A percentile compares a stretch with the other conserved stretches of the same genome.
Evolutionary conservation across 352 stramenopile species (phyloP).

Genomic region (Phytophthora lateralis): DNA sequence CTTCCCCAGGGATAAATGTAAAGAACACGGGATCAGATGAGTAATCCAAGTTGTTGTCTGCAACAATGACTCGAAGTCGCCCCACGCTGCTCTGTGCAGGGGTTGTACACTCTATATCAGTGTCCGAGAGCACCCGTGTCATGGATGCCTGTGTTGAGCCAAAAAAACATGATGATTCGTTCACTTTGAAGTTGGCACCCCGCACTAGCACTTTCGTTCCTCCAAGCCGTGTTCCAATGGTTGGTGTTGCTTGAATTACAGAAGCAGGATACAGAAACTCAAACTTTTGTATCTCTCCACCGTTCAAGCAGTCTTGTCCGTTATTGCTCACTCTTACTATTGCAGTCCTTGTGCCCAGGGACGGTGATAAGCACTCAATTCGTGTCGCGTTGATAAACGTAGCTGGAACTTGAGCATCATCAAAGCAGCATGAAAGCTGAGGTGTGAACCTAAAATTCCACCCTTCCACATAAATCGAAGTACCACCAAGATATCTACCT

Average conservation of each 20-base stretch:
- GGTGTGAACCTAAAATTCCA: slow-evolving; percentile 58
- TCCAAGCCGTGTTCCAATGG: slow-evolving; percentile 48
- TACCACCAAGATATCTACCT: slow-evolving; percentile 47
- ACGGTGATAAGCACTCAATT: slow-evolving; percentile 59
- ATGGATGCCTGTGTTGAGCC: slow-evolving; percentile 16
- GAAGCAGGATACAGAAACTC: slow-evolving; percentile 43
- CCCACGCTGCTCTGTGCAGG: slow-evolving; percentile 33
- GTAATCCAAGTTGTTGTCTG: slow-evolving; percentile 74
- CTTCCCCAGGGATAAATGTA: slow-evolving; percentile 46
- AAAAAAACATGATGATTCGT: slow-evolving; percentile 49
- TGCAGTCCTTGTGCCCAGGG: slow-evolving; percentile 23
- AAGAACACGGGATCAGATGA: slow-evolving; percentile 45
- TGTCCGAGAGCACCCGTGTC: slow-evolving; percentile 33
- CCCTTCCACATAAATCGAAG: slow-evolving; percentile 45
- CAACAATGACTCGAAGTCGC: slow-evolving; percentile 46
- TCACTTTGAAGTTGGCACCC: slow-evolving; percentile 49
- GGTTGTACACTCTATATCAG: slow-evolving; percentile 51
- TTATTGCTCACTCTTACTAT: slow-evolving; percentile 60
- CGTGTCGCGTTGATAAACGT: slow-evolving; percentile 69
- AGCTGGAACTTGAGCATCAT: slow-evolving; percentile 45
- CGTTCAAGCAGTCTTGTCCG: slow-evolving; percentile 59
- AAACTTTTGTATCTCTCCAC: slow-evolving; percentile 37
- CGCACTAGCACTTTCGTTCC: slow-evolving; percentile 50
- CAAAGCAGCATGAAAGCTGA: slow-evolving; percentile 74
- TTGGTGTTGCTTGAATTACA: slow-evolving; percentile 40